Percentiles rank a stretch among this genome's conserved stretches.
Conservation (phyloP, 176 grass and related monocot species). For the Zea luxurians region DNA sequence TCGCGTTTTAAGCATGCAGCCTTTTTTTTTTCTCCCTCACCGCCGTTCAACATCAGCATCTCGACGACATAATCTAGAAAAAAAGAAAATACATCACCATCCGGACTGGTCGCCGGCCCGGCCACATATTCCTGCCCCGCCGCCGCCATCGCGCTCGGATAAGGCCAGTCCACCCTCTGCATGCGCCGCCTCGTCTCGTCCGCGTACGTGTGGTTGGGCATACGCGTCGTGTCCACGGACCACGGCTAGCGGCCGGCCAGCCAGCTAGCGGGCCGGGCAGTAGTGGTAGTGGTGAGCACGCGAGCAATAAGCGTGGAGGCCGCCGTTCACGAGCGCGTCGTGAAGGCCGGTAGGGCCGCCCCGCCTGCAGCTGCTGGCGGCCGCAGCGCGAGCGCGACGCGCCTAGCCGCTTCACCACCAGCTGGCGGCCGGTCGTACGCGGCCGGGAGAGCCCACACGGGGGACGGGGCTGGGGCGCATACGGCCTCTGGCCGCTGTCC, state of each 20-base stretch:
- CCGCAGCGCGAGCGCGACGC: background rate
- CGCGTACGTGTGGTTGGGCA: background rate
- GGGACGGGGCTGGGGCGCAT: background rate
- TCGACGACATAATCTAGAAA: too few species aligned
- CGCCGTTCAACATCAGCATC: too few species aligned
- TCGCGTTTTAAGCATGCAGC: too few species aligned
- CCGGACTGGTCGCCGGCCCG: background rate
- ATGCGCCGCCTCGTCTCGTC: background rate
- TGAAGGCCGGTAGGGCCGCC: background rate
- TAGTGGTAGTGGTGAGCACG: background rate
- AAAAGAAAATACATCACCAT: background rate
- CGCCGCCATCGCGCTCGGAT: background rate
- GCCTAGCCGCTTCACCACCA: slow-evolving; percentile 34
- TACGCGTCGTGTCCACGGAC: slow-evolving; percentile 6
- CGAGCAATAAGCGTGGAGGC: background rate
- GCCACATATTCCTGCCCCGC: background rate
- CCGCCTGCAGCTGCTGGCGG: background rate
- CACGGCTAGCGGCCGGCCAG: background rate
- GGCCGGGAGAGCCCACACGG: slow-evolving; percentile 3
- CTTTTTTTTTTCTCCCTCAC: too few species aligned
- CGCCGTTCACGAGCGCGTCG: slow-evolving; percentile 33
- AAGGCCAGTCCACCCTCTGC: background rate
- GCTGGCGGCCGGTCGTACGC: slow-evolving; percentile 34
- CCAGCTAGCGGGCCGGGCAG: too few species aligned
- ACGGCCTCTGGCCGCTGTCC: background rate